Evolutionary conservation across 163 green algal species (phyloP).

Genomic region (Scenedesmus sp.): DNA sequence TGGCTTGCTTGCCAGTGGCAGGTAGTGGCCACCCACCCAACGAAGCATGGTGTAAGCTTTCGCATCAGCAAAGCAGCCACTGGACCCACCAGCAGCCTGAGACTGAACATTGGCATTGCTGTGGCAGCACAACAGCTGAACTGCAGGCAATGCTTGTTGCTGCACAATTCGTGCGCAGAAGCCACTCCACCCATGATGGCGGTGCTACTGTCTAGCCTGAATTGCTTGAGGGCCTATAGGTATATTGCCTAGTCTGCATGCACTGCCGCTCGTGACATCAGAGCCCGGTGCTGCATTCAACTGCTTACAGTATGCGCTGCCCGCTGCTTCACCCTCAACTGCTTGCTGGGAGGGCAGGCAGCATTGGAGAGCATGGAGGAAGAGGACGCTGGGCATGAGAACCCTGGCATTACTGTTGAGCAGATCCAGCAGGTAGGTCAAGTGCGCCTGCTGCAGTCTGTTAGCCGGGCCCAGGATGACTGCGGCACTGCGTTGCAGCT

Average conservation of each 20-base stretch:
- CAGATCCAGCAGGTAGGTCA: slow-evolving; percentile 10
- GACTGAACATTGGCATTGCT: too few relatives aligned
- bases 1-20: background rate
- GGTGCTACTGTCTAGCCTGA: too few relatives aligned
- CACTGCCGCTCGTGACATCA: too few relatives aligned
- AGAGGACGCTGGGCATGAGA: slow-evolving; percentile 45
- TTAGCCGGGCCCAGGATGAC: background rate
- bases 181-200: too few relatives aligned
- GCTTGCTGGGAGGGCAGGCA: background rate
- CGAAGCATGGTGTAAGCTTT: too few relatives aligned
- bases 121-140: too few relatives aligned
- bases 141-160: too few relatives aligned
- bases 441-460: background rate
- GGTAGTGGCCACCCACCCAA: too few relatives aligned
- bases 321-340: background rate
- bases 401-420: slow-evolving; percentile 11
- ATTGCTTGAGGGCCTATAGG: too few relatives aligned
- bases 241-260: too few relatives aligned
- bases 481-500: background rate
- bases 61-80: too few relatives aligned
- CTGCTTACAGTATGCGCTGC: background rate
- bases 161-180: background rate
- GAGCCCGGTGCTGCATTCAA: background rate
- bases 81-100: too few relatives aligned
- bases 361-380: slow-evolving; percentile 13